Evolutionary conservation across 345 rosid genomes (phyloP).

Genomic region (Linum tenue): DNA sequence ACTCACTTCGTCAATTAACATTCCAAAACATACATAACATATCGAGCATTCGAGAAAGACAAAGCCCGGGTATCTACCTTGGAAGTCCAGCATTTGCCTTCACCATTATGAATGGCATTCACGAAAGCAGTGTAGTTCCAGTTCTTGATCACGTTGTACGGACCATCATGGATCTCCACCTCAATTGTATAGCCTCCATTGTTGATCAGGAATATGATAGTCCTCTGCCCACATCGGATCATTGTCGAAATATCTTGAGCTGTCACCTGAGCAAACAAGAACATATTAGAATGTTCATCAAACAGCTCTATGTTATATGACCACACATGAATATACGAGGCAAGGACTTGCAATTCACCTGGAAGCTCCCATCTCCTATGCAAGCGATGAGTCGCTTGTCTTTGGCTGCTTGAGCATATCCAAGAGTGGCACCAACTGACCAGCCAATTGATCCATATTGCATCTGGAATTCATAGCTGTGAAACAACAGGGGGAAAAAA

Average conservation of each 20-base stretch:
- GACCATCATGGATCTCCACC: conserved; percentile 75
- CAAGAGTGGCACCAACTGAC: conserved; percentile 74
- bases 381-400: conserved; percentile 66
- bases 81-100: conserved; percentile 71
- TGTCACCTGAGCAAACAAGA: conserved; percentile 38
- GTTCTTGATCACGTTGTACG: conserved; percentile 70
- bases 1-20: conserved; percentile 1
- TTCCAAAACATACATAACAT: not conserved
- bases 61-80: conserved; percentile 32
- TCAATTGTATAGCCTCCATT: conserved; percentile 72
- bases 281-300: not conserved
- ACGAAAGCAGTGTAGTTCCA: conserved; percentile 61
- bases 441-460: conserved; percentile 78
- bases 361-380: conserved; percentile 75
- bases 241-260: conserved; percentile 67
- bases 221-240: conserved; percentile 50
- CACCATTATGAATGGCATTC: conserved; percentile 61
- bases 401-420: conserved; percentile 61
- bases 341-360: conserved; percentile 28
- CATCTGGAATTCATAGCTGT: conserved; percentile 71
- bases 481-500: not conserved
- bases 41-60: not conserved
- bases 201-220: conserved; percentile 61
- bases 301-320: not conserved
- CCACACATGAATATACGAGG: not conserved